phyloP scores from a whole-genome alignment of 768 basidiomycete species.

The Mycena filopes region DNA sequence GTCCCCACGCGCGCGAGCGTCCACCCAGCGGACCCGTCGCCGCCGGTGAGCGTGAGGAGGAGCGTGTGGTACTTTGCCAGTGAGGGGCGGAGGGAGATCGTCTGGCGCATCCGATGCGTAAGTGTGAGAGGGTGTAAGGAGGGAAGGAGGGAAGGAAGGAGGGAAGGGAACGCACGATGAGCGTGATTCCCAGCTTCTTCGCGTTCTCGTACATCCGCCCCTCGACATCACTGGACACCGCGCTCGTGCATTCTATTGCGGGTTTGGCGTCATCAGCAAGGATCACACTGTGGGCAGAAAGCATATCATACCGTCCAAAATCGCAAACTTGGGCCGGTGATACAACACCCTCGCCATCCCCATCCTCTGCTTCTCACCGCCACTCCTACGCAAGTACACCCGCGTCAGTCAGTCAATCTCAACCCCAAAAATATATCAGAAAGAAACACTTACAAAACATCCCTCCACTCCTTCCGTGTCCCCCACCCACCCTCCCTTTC shows the following conservation, averaged over 20 bases:
- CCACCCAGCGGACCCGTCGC: slow-evolving; percentile 79
- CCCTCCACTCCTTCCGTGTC: slow-evolving; percentile 94
- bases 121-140: neutral
- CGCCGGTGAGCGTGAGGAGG: slow-evolving; percentile 82
- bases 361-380: slow-evolving; percentile 98
- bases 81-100: slow-evolving; percentile 63
- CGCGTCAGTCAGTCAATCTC: neutral
- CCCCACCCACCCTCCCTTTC: slow-evolving; percentile 90
- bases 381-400: slow-evolving; percentile 57
- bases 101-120: no score
- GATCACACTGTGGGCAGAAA: no score
- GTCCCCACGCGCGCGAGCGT: slow-evolving; percentile 77
- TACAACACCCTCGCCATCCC: slow-evolving; percentile 94
- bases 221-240: slow-evolving; percentile 96
- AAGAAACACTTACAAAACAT: slow-evolving; percentile 63
- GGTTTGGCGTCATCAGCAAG: no score
- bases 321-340: slow-evolving; percentile 83
- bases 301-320: slow-evolving; percentile 89
- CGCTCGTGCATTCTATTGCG: slow-evolving; percentile 94
- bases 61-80: slow-evolving; percentile 91
- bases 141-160: neutral
- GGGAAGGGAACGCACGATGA: slow-evolving; percentile 56
- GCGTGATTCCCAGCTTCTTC: slow-evolving; percentile 88
- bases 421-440: no score
- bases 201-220: slow-evolving; percentile 95